Conservation (phyloP, 257 asterid species). For the Lavandula angustifolia region DNA sequence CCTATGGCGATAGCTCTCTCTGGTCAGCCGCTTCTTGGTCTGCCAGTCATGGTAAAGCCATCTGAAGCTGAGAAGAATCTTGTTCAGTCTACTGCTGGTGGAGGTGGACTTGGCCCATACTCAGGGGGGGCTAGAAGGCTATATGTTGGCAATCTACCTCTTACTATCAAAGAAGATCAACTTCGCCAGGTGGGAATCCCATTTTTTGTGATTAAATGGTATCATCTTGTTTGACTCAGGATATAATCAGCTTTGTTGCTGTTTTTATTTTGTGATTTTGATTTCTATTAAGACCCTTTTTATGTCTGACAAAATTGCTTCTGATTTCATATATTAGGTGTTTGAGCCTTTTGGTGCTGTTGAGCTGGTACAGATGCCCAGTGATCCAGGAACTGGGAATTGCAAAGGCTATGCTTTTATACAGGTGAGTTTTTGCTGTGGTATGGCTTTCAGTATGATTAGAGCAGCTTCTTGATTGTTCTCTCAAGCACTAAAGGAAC, state of each 20-base stretch:
- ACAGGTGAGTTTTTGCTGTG: slow-evolving; percentile 50
- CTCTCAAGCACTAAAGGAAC: slow-evolving; percentile 25
- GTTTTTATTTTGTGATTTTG: slow-evolving; percentile 14
- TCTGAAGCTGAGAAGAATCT: slow-evolving; percentile 87
- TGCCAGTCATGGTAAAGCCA: slow-evolving; percentile 74
- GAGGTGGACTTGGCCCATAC: slow-evolving; percentile 46
- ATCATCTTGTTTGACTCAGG: slow-evolving; percentile 17
- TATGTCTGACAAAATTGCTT: background rate
- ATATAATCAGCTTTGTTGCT: slow-evolving; percentile 15
- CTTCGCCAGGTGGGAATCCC: slow-evolving; percentile 57
- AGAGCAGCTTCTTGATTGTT: slow-evolving; percentile 24
- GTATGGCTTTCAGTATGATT: slow-evolving; percentile 11
- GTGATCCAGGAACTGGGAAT: slow-evolving; percentile 57
- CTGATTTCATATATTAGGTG: slow-evolving; percentile 40
- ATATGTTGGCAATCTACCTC: slow-evolving; percentile 68
- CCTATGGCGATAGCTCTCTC: slow-evolving; percentile 82
- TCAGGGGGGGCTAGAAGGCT: slow-evolving; percentile 63
- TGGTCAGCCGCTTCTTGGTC: slow-evolving; percentile 73
- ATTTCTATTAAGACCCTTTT: background rate
- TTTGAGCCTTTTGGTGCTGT: slow-evolving; percentile 73
- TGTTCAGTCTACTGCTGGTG: slow-evolving; percentile 57
- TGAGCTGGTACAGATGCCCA: slow-evolving; percentile 76
- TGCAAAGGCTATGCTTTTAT: slow-evolving; percentile 71
- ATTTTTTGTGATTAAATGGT: slow-evolving; percentile 22
- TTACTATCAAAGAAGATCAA: slow-evolving; percentile 65